Evolutionary conservation across 2,329 filamentous ascomycete genomes (phyloP), one percentile per base, ranked within the genome.

Genomic region (Mariannaea sp.): DNA sequence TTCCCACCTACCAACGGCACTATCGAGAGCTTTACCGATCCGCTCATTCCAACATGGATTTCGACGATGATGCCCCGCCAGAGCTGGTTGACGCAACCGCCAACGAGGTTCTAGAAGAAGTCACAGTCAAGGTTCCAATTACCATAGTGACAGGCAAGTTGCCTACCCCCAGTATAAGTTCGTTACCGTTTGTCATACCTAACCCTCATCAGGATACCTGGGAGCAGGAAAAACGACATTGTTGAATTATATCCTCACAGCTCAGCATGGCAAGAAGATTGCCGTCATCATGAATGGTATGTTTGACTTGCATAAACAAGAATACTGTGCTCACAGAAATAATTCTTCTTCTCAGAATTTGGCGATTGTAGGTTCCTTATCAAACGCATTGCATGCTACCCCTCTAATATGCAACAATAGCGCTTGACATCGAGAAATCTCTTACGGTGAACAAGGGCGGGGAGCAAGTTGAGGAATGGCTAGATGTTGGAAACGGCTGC

Each of bases 221-320:
- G 94, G 94, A 14, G 91, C 94, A 7, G 94, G 94, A 14, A 99
- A 99, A 74, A 97, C 93, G 0, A 97, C 93, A 0, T 75, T 97
- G 24, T 78, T 99, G 53, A 97, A 99, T 71, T 96, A 97, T 71
- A 97, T 99, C 57, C 78, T 99, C 46, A 96, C 89, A 22, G 92
- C 92, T 53, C 87, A 93, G 56, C 94, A 99, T 80, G 93, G 93
- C 71, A 97, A 97, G 80, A 96, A 92, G 68, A 94, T 99, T 71
- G 94, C 94, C 9, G 94, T 99, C 12, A 97, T 99, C 52, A 84
- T 99, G 77, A 99, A 99, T 72, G 92, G 90, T 69, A 55, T 52
- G 62, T 44, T 17, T 19, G 24, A 50, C 19, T 33, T 40, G 33
- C 36, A 20, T 13, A 16, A 35, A 4, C n/a, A 7, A 14, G 16